Evolutionary conservation across 1,284 basidiomycete genomes (phyloP).

Genomic region (Ganoderma meredithae): DNA sequence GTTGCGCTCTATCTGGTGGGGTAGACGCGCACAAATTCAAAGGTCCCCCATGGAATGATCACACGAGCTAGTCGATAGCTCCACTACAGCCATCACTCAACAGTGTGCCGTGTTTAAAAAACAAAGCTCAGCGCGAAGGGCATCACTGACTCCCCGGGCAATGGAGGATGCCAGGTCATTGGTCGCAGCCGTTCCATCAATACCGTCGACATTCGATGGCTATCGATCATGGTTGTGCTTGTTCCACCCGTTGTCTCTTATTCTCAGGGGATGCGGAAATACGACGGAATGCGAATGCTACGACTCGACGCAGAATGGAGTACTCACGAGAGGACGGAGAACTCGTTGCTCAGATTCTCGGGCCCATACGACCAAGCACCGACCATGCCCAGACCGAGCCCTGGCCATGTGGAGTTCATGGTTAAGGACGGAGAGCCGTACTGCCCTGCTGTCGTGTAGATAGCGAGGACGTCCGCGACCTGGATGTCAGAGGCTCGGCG

Average conservation of each 20-base stretch:
- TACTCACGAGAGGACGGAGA: conserved; percentile 80
- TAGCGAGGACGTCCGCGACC: conserved; percentile 18
- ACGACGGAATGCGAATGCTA: background rate
- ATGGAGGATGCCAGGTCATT: background rate
- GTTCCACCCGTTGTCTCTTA: background rate
- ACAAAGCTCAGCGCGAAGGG: background rate
- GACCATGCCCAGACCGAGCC: conserved; percentile 46
- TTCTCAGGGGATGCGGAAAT: background rate
- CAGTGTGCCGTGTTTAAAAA: background rate
- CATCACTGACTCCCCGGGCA: too few relatives aligned
- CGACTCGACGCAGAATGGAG: background rate
- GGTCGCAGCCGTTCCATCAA: background rate
- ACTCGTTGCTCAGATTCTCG: conserved; percentile 80
- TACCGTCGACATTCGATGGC: background rate
- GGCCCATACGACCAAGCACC: conserved; percentile 68
- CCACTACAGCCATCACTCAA: too few relatives aligned
- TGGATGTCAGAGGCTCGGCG: conserved; percentile 28
- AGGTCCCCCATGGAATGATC: too few relatives aligned
- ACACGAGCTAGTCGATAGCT: too few relatives aligned
- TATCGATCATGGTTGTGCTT: background rate
- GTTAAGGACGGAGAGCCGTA: conserved; percentile 42
- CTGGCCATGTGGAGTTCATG: conserved; percentile 58
- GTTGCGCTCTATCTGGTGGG: too few relatives aligned
- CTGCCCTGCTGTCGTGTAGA: conserved; percentile 30
- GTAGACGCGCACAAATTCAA: too few relatives aligned